Base-by-base conservation (phyloP, 1,284 basidiomycete genomes). In the Microbotryum violaceum region DNA sequence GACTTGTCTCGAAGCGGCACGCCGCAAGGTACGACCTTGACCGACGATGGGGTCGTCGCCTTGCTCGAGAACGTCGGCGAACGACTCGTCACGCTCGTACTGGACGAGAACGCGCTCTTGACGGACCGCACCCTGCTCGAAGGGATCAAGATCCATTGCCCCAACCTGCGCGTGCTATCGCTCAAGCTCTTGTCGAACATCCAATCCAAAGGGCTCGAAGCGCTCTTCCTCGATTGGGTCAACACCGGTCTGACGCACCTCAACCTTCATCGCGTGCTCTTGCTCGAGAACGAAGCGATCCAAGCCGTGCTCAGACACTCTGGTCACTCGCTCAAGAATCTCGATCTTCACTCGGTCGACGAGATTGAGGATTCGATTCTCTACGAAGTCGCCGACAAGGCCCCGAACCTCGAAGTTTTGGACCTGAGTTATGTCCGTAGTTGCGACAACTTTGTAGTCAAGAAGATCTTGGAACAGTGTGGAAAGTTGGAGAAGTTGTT, bases 351-450 rank as follows among this genome's bases (percentile, higher is more conserved):
- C 63, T 75, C 86, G 83, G 46, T 89, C 84, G 87, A 85, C 37
- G 54, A 80, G 1, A 79, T 85, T 1, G 80, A 81, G 0, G 79
- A 81, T 42, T 81, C 82, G 12, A 80, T 81, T 1, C 75, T 96
- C 46, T 77, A 74, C 52, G 68, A 69, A 47, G 79, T 94, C 37
- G 81, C 80, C 0, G 74, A 75, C 45, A 69, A 71, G 1, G 82
- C 82, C 21, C 74, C 71, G 5, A 75, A 79, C 27, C 71, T 97
- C 68, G 77, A 75, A 65, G 80, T 78, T 71, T 71, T 97, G 44
- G 89, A 98, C 71, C 74, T 96, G 7, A 87, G 91, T 1, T 98
- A 90, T 82, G 93, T 92, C 67, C 78, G 94, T 49, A 81, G 83
- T 45, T 81, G 90, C 37, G 87, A 93, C 67, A 88, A 98, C 74